A percentile compares a stretch with the other conserved stretches of the same genome.
Evolutionary conservation across 495 filamentous ascomycete genomes (phyloP).

Genomic region (Podospora pseudocomata): DNA sequence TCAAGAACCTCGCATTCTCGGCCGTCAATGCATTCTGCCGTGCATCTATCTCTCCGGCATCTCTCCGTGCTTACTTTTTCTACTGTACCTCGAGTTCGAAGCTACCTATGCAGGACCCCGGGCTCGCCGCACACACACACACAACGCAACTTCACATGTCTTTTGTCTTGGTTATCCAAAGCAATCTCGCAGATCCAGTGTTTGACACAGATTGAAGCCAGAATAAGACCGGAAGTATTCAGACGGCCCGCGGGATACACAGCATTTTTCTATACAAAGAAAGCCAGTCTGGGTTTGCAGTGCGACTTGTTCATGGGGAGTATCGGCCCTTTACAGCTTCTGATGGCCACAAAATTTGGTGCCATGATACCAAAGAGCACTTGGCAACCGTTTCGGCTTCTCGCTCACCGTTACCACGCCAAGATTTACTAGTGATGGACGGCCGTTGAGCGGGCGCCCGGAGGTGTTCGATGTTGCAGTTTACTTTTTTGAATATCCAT

Average conservation of each 20-base stretch:
- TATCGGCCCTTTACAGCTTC: constrained; percentile 6
- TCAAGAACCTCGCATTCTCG: background rate
- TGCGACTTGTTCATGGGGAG: background rate
- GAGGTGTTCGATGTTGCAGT: background rate
- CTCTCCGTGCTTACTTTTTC: background rate
- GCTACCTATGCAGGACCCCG: background rate
- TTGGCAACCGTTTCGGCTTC: background rate
- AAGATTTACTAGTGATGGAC: background rate
- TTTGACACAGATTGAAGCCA: constrained; percentile 4
- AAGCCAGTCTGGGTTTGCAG: background rate
- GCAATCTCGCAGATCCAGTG: constrained; percentile 2
- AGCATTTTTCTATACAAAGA: background rate
- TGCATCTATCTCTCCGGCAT: background rate
- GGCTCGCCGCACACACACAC: background rate
- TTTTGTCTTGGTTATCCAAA: background rate
- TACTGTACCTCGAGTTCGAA: background rate
- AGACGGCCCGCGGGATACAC: background rate
- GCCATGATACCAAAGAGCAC: background rate
- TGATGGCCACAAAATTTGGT: constrained; percentile 8
- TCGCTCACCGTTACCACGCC: background rate
- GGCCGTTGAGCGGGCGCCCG: background rate
- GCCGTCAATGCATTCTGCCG: background rate
- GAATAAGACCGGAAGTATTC: background rate
- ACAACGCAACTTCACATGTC: background rate
- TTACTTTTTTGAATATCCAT: background rate